Percentiles rank a stretch among this genome's conserved stretches.
phyloP scores from a whole-genome alignment of 345 rosid species.

The Corymbia maculata region DNA sequence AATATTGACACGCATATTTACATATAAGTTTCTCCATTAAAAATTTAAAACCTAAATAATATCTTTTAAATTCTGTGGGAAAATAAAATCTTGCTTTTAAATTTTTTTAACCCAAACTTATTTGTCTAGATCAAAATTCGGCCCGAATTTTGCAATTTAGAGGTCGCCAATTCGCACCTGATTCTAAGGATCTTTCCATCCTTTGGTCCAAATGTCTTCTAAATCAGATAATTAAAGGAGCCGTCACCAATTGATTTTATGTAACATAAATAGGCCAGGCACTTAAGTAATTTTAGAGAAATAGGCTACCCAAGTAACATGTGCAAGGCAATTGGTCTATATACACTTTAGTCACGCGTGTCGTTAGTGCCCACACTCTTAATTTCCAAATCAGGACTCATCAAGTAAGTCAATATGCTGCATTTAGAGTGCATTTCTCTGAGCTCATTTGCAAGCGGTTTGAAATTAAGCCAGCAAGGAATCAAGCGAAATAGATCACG shows the following conservation, averaged over 20 bases:
- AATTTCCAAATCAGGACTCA: neutral
- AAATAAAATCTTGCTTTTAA: neutral
- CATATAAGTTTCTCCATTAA: neutral
- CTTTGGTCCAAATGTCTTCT: neutral
- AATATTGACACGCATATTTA: too few relatives aligned
- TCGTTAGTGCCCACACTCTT: neutral
- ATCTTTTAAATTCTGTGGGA: neutral
- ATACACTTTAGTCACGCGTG: accelerated
- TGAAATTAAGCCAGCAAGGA: neutral
- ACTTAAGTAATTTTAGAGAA: neutral
- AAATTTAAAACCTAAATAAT: neutral
- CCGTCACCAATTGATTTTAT: neutral
- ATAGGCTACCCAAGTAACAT: neutral
- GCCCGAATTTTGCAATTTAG: neutral
- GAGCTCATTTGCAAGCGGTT: neutral
- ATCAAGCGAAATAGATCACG: accelerated
- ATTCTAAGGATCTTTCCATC: neutral
- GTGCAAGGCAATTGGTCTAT: neutral
- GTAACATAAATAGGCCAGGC: accelerated
- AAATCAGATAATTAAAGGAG: neutral
- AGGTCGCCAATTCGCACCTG: neutral
- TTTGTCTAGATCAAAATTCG: neutral
- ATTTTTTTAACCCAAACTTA: too few relatives aligned
- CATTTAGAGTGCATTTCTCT: neutral
- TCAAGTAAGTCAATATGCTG: neutral